Conservation (phyloP, 306 rosid species). For the Sesbania bispinosa region DNA sequence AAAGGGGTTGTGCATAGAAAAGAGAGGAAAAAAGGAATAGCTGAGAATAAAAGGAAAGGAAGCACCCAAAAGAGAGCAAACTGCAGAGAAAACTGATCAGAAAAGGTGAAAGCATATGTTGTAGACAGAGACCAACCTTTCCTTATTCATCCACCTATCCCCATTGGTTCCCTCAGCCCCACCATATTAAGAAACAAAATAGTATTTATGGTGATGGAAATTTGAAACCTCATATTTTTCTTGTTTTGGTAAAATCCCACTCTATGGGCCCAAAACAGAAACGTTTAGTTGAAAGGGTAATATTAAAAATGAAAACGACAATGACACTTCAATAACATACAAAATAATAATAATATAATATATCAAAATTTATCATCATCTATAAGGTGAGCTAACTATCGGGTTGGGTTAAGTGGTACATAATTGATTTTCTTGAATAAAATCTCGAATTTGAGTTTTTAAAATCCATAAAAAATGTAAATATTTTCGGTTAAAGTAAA, state of each 20-base stretch:
- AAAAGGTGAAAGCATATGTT: background rate
- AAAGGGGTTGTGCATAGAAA: constrained; percentile 9
- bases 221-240: constrained; percentile 40
- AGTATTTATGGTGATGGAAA: constrained; percentile 16
- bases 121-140: constrained; percentile 10
- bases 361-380: no score
- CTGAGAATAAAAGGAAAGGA: background rate
- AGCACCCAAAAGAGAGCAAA: constrained; percentile 22
- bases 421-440: no score
- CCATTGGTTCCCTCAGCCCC: constrained; percentile 21
- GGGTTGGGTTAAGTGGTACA: no score
- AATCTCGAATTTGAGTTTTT: no score
- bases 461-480: no score
- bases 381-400: no score
- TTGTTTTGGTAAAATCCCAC: constrained; percentile 47
- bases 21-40: background rate
- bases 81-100: background rate
- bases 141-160: constrained; percentile 37
- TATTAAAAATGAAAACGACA: no score
- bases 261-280: background rate
- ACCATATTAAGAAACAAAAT: constrained; percentile 28
- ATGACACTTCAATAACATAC: no score
- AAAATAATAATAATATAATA: no score
- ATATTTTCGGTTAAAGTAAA: no score
- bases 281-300: background rate